phyloP scores from a whole-genome alignment of 257 asterid genomes.

The Solanum arcanum region DNA sequence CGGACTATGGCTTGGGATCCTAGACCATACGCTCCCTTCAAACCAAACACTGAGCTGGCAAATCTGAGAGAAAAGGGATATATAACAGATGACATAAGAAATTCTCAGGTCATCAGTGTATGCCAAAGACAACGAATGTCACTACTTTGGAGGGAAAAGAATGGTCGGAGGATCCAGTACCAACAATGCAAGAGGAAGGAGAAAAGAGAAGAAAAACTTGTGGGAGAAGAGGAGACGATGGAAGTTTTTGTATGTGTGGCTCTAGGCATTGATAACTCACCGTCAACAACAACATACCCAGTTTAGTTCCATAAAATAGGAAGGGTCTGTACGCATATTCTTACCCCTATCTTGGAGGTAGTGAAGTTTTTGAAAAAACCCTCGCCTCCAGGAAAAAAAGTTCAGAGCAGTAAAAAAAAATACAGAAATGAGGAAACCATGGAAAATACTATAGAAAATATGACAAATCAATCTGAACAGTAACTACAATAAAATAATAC shows the following conservation, averaged over 20 bases:
- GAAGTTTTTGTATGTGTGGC: background rate
- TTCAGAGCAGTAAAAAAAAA: background rate
- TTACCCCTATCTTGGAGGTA: background rate
- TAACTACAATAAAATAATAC: background rate
- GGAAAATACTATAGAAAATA: background rate
- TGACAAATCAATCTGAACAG: background rate
- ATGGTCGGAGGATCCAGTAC: background rate
- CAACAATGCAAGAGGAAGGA: background rate
- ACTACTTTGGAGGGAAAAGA: background rate
- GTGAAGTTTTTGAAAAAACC: background rate
- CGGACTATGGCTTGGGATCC: background rate
- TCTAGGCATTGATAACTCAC: background rate
- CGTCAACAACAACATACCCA: background rate
- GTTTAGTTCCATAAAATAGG: background rate
- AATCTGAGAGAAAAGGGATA: background rate
- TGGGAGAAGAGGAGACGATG: background rate
- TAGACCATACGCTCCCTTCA: background rate
- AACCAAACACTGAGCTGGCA: background rate
- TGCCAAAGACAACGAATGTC: background rate
- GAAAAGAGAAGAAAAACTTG: background rate
- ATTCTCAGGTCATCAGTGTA: background rate
- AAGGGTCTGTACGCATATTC: background rate
- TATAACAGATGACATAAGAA: background rate
- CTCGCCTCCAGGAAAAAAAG: background rate
- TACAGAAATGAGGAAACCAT: background rate